Evolutionary conservation across 148 eudicot genomes (phyloP).

Genomic region (Persicaria maculosa): DNA sequence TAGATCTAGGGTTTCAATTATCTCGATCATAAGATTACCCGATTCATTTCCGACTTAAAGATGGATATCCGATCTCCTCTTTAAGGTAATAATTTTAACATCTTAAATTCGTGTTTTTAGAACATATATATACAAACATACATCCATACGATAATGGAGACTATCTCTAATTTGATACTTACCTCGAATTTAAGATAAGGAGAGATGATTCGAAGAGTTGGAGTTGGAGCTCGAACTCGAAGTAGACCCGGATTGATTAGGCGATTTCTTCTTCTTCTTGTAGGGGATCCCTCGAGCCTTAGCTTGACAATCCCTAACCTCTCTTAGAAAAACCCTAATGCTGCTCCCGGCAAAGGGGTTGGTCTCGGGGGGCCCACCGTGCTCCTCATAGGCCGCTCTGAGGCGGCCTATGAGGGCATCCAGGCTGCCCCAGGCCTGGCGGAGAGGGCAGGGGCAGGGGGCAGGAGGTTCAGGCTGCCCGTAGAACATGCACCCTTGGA

Average conservation of each 20-base stretch:
- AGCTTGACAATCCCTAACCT: conserved; percentile 9
- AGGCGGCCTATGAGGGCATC: conserved; percentile 72
- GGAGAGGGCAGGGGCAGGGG: conserved; percentile 57
- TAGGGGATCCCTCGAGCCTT: conserved; percentile 10
- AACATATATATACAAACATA: too few relatives aligned
- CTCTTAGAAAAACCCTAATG: conserved; percentile 4
- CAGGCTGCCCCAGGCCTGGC: conserved; percentile 70
- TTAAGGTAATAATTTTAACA: too few relatives aligned
- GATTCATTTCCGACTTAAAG: too few relatives aligned
- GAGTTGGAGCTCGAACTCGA: background rate
- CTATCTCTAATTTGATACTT: background rate
- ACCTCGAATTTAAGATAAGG: background rate
- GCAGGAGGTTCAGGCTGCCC: conserved; percentile 64
- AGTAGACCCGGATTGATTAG: background rate
- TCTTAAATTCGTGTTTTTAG: too few relatives aligned
- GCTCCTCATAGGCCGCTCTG: conserved; percentile 60
- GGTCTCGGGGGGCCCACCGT: conserved; percentile 1
- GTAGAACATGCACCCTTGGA: conserved; percentile 42
- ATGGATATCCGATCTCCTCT: too few relatives aligned
- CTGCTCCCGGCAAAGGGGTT: conserved; percentile 4
- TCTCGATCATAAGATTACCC: too few relatives aligned
- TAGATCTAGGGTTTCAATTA: conserved; percentile 9
- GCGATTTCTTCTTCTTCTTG: background rate
- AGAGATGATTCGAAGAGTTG: background rate
- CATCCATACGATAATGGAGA: too few relatives aligned